phyloP scores from a whole-genome alignment of 768 basidiomycete genomes.

The Hortiboletus campestris region DNA sequence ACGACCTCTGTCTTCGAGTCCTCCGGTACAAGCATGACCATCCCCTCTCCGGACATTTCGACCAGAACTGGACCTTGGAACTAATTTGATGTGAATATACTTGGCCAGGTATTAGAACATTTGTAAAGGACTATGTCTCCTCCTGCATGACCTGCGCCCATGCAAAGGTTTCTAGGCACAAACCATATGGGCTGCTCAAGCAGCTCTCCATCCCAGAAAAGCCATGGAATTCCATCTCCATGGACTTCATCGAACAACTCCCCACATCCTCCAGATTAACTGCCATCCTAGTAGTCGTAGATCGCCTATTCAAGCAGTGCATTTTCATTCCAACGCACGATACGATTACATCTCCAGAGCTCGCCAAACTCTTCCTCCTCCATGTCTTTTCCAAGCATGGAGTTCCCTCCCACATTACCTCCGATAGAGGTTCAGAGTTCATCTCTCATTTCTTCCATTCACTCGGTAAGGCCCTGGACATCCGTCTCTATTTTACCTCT shows the following conservation, averaged over 20 bases:
- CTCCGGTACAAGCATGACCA: too few relatives aligned
- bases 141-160: neutral
- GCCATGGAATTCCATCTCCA: neutral
- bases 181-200: neutral
- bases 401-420: too few relatives aligned
- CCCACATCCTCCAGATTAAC: neutral
- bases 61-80: neutral
- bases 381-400: neutral
- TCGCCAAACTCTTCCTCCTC: neutral
- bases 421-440: too few relatives aligned
- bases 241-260: neutral
- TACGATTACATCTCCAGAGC: neutral
- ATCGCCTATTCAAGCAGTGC: neutral
- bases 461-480: too few relatives aligned
- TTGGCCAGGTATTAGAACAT: too few relatives aligned
- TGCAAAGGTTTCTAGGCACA: neutral
- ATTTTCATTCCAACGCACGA: neutral
- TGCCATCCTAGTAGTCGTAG: neutral
- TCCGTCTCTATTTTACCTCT: too few relatives aligned
- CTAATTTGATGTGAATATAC: neutral
- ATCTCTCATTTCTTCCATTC: too few relatives aligned
- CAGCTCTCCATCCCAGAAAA: neutral
- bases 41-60: too few relatives aligned
- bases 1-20: neutral
- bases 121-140: too few relatives aligned